These are phyloP conservation scores for Acanthamoeba divionensis DNA, from an alignment of 208 protist species.

Conservation along the genomic window DNA sequence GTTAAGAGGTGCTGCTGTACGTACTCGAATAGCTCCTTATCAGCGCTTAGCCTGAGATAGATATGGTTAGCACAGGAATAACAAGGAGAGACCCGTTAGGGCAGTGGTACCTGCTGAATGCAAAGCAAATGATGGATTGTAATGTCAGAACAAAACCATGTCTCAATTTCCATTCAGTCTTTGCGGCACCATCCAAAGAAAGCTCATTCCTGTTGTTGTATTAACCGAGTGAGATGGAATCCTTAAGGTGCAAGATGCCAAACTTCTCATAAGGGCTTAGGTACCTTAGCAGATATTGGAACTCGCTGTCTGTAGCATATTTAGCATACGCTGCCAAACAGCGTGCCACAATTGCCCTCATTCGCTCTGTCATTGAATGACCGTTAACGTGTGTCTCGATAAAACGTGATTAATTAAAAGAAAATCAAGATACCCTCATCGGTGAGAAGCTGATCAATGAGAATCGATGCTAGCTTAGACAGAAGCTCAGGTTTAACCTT, in stretches of 20 bases:
- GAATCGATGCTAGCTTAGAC: not conserved
- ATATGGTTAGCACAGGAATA: not conserved
- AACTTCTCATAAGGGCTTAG: no score
- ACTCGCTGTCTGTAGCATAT: not conserved
- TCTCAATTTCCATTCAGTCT: constrained; percentile 43
- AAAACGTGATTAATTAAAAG: not conserved
- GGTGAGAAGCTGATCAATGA: not conserved
- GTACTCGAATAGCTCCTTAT: not conserved
- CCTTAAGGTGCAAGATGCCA: no score
- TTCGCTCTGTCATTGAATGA: not conserved
- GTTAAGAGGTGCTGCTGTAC: not conserved
- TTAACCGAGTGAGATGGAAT: no score
- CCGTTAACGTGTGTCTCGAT: no score
- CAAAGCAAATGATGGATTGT: constrained; percentile 8
- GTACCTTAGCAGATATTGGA: not conserved
- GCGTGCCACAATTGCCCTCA: not conserved
- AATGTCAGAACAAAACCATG: constrained; percentile 19
- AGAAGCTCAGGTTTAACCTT: constrained; percentile 33
- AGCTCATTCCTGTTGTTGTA: not conserved
- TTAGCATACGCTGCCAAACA: constrained; percentile 30
- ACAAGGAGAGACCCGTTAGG: not conserved
- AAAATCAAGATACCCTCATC: constrained; percentile 14
- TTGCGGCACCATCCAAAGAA: not conserved
- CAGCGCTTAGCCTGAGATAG: not conserved
- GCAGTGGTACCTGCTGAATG: not conserved